A percentile compares a stretch with the other conserved stretches of the same genome.
These are phyloP conservation scores for Amaranthus hypochondriacus DNA, from an alignment of 148 eudicot species.

Conservation along the genomic window DNA sequence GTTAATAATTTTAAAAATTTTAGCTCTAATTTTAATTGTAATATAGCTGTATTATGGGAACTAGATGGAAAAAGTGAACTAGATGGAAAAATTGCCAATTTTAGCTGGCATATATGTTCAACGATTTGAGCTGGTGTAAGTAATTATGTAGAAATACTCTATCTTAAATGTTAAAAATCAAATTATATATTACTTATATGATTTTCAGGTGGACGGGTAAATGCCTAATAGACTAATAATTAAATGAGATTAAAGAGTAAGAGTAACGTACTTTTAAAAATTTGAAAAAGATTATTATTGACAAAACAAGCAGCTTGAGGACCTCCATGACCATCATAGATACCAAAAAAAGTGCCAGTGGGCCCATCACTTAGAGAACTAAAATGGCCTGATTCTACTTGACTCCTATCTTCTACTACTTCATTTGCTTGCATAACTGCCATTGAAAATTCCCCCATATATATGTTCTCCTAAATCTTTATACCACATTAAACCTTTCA, in stretches of 20 bases:
- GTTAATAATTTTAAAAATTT: too few species aligned
- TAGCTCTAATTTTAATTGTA: too few species aligned
- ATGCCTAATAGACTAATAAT: too few species aligned
- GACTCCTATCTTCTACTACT: constrained; percentile 74
- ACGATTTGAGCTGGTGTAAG: too few species aligned
- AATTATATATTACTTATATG: too few species aligned
- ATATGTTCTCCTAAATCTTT: constrained; percentile 65
- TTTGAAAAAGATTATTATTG: constrained; percentile 45
- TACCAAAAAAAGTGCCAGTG: constrained; percentile 72
- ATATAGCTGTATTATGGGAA: too few species aligned
- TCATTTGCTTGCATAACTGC: constrained; percentile 74
- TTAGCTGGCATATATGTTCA: too few species aligned
- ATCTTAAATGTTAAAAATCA: too few species aligned
- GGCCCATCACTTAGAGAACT: constrained; percentile 45
- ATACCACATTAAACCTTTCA: constrained; percentile 68
- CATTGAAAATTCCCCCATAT: constrained; percentile 75
- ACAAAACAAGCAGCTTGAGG: constrained; percentile 64
- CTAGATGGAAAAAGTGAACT: too few species aligned
- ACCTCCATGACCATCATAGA: constrained; percentile 93
- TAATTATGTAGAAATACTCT: too few species aligned
- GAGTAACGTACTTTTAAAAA: constrained; percentile 56
- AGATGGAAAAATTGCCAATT: too few species aligned
- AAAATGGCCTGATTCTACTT: constrained; percentile 64
- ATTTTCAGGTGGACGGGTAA: too few species aligned
- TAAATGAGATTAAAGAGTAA: not conserved